These are phyloP conservation scores for Teunomyces panamensis DNA, from an alignment of 805 yeast genomes.

Conservation along the genomic window DNA sequence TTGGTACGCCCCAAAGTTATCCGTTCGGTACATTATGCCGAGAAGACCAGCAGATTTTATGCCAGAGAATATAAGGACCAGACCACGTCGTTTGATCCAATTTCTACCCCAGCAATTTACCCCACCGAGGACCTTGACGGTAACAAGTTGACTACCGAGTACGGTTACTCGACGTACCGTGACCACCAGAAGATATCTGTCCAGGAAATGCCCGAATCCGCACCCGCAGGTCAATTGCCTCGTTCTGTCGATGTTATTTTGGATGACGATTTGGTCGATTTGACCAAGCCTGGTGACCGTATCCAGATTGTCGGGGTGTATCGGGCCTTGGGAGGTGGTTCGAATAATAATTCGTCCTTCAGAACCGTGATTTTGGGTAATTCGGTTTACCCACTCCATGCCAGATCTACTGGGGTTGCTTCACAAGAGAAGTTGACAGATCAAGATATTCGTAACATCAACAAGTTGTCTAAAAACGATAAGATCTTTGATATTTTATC, in stretches of 20 bases:
- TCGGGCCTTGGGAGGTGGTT: constrained; percentile 81
- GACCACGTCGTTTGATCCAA: constrained; percentile 84
- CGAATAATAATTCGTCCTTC: constrained; percentile 62
- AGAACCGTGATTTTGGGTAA: constrained; percentile 82
- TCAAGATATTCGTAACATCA: constrained; percentile 81
- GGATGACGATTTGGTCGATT: constrained; percentile 92
- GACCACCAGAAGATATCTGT: constrained; percentile 93
- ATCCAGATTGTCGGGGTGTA: constrained; percentile 92
- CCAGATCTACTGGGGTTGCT: constrained; percentile 83
- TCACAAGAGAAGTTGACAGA: constrained; percentile 69
- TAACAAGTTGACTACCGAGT: constrained; percentile 82
- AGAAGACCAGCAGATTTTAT: constrained; percentile 76
- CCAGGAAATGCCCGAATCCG: constrained; percentile 97
- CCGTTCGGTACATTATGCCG: constrained; percentile 91
- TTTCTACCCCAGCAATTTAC: constrained; percentile 78
- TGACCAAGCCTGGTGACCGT: constrained; percentile 93
- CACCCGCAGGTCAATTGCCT: constrained; percentile 97
- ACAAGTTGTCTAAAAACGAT: constrained; percentile 65
- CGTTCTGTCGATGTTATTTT: constrained; percentile 87
- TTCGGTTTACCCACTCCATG: constrained; percentile 84
- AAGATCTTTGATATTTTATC: constrained; percentile 77
- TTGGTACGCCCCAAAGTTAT: constrained; percentile 89
- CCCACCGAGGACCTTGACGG: constrained; percentile 95
- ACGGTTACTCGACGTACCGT: constrained; percentile 86
- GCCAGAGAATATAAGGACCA: constrained; percentile 92